Evolutionary conservation across 2,329 filamentous ascomycete genomes (phyloP), one percentile per base, ranked within the genome.

Genomic region (Rhexocercosporidium sp.): DNA sequence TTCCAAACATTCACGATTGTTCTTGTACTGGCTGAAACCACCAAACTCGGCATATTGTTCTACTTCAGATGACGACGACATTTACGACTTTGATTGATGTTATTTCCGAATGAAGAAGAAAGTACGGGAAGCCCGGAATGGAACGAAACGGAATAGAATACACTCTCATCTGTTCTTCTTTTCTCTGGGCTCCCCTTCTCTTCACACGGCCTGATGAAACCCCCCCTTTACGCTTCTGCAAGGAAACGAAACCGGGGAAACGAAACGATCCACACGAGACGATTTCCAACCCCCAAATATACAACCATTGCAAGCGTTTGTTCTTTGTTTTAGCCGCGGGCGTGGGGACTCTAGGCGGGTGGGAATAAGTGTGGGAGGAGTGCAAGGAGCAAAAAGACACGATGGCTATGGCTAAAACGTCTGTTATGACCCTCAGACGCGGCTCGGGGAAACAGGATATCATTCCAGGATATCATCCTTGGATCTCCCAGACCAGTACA

Each of bases 11-110:
- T 74, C 64, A 76, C 70, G 72, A 73, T 70, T 76, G 76, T 78
- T 75, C 73, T 77, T 81, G 79, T 81, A 80, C 78, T 78, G 73
- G 74, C 75, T 73, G 75, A 75, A 75, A 77, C 72, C 71, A 69
- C 74, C 27, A 54, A 69, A 77, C 75, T 79, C 73, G 73, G 73
- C 76, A 77, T 75, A 73, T 74, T 78, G 74, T 76, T 75, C 66
- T 76, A 76, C 76, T 79, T 73, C 77, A 74, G 74, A 78, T 77
- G 75, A 81, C 77, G 77, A 81, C 69, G 73, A 78, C n/a, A 73
- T 76, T 79, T 78, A 81, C 74, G 79, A 80, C 76, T 77, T 78
- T 75, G 75, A 75, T 77, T 78, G 59, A 59, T 66, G 54, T 65
- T 49, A 72, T 77, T 70, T 37, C 51, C 29, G 29, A 37, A 41